Base-by-base conservation (phyloP, 352 stramenopile species). In the Achlya hypogyna region DNA sequence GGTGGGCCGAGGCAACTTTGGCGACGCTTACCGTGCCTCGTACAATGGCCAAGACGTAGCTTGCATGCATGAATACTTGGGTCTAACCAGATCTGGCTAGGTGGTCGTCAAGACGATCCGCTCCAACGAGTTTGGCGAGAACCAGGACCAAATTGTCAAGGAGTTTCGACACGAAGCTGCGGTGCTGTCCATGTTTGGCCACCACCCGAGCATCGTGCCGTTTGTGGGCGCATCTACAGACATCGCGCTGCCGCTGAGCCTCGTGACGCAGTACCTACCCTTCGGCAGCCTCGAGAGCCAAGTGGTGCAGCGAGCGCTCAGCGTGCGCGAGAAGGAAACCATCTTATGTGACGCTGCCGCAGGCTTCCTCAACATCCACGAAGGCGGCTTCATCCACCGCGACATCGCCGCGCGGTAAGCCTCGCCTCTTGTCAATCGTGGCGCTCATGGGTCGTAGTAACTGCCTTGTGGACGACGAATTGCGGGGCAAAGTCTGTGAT, bases 151-250 rank as follows among this genome's bases (percentile, higher is more conserved):
- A 62, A 88, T 91, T 59, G 65, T 89, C 45, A 75, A 82, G 22
- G 83, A 91, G 62, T 90, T 92, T 58, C 84, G 88, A 53, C 84
- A 92, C 62, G 84, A 92, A 65, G 84, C 84, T 1, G 81, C 84
- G 0, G 79, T 90, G 63, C 71, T 91, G 34, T 83, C 77, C 65
- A 90, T 92, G 84, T 92, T 92, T 76, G 84, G 84, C 0, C 79
- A 92, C 65, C 84, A 92, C 63, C 84, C 84, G 16, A 89, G 80
- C 40, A 78, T 92, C 51, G 82, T 92, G 8, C 82, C 81, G n/a
- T 89, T 92, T 65, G 80, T 90, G 6, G 84, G 84, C 9, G 84
- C 84, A 23, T 88, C 78, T 4, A 90, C 84, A 0, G 82, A 92
- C 45, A 78, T 82, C 5, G 75, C 74, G 12, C 84, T 82, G 62